Evolutionary conservation across 371 early-diverging fungal species (phyloP).

Genomic region (Lichtheimia hyalospora): DNA sequence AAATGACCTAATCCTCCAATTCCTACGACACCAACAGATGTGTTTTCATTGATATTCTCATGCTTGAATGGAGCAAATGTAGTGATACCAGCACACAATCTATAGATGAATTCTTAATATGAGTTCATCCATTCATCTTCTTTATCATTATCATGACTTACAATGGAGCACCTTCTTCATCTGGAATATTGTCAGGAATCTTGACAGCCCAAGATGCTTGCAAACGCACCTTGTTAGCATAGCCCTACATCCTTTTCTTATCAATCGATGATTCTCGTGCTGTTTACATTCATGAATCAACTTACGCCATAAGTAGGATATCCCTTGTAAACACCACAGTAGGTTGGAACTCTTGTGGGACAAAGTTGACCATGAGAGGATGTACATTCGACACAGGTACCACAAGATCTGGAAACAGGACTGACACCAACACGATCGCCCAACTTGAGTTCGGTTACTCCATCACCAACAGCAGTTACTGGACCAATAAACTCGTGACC

Average conservation of each 20-base stretch:
- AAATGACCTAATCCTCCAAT: conserved; percentile 80
- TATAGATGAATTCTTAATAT: neutral
- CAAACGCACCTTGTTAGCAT: conserved; percentile 37
- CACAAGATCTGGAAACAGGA: conserved; percentile 49
- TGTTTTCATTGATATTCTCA: conserved; percentile 41
- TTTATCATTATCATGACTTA: conserved; percentile 18
- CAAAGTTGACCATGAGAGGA: conserved; percentile 38
- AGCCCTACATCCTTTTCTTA: conserved; percentile 21
- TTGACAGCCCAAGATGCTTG: conserved; percentile 52
- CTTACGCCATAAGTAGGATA: conserved; percentile 48
- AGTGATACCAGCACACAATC: conserved; percentile 75
- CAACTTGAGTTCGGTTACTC: conserved; percentile 45
- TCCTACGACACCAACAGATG: conserved; percentile 67
- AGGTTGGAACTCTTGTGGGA: conserved; percentile 38
- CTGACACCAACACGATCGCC: conserved; percentile 80
- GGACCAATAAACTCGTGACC: conserved; percentile 81
- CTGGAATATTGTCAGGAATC: conserved; percentile 50
- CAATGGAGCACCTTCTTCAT: conserved; percentile 42
- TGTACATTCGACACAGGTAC: conserved; percentile 39
- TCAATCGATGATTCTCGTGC: neutral
- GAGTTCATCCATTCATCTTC: neutral
- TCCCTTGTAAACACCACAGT: conserved; percentile 43
- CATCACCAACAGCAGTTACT: conserved; percentile 54
- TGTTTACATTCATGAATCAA: neutral
- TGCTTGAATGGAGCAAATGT: conserved; percentile 56